Evolutionary conservation across 352 stramenopile genomes (phyloP), one percentile per base, ranked within the genome.

Genomic region (Phytophthora citricola): DNA sequence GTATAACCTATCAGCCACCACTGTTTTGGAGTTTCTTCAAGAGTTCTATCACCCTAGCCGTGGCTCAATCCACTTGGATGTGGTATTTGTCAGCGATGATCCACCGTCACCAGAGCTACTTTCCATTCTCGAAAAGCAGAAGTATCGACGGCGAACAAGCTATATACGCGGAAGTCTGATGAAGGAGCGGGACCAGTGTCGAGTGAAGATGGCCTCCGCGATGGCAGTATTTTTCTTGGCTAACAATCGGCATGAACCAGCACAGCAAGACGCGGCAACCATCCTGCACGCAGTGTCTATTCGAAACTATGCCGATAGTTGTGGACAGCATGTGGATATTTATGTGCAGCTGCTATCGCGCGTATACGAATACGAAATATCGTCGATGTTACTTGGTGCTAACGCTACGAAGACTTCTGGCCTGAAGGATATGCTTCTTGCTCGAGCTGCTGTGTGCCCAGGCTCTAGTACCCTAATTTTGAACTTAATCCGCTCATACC

Each of bases 11-110:
- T 75, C 76, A 2, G 62, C 58, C 4, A 80, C 79, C 45, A 67
- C 58, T 10, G 79, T 81, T 15, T 61, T 82, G 20, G 79, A 88
- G 26, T 92, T 92, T 49, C 67, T 92, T 20, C 70, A 86, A 54
- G 84, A 92, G 44, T 92, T 92, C 49, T 92, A 91, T 45, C 84
- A 92, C 52, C 54, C 61, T 8, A 90, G 73, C 34, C 76, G 84
- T 34, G 84, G 81, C 0, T 75, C 71, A 6, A 89, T 92, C 15
- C 54, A 78, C 29, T 67, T 92, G 45, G 78, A 89, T 43, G 81
- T 92, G 11, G 81, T 92, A 1, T 89, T 92, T 20, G 58, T 92
- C 39, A 79, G 78, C 26, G 72, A 85, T 38, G 51, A 77, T 0
- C 51, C 72, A 8, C 84, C 84, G n/a, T 73, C 76, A 5, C 38